Conservation (phyloP, 2,329 filamentous ascomycete genomes). For the Fusarium redolens region DNA sequence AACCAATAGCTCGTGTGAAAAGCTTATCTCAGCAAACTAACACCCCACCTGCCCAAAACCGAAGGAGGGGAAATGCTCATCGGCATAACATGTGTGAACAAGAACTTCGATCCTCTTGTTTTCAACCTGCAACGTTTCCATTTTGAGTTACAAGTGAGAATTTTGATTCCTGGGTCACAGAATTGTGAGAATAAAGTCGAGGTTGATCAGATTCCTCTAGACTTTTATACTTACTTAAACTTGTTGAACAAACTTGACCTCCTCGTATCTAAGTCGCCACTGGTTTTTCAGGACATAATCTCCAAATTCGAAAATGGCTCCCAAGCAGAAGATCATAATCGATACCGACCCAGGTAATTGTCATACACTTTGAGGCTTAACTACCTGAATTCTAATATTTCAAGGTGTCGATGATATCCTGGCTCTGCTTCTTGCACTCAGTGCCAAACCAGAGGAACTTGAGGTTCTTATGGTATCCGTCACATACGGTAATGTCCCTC, state of each 20-base stretch:
- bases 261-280: neutral
- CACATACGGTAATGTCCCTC: slow-evolving; percentile 93
- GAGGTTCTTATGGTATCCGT: slow-evolving; percentile 88
- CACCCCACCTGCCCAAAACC: slow-evolving; percentile 41
- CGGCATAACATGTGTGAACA: slow-evolving; percentile 2
- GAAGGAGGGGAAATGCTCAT: slow-evolving; percentile 40
- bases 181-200: neutral
- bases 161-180: neutral
- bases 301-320: slow-evolving; percentile 60
- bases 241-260: neutral
- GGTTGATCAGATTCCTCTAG: neutral
- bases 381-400: neutral
- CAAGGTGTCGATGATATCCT: slow-evolving; percentile 89
- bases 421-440: slow-evolving; percentile 87
- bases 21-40: slow-evolving; percentile 43
- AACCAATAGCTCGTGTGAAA: neutral
- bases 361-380: no score
- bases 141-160: slow-evolving; percentile 4
- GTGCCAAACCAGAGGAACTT: slow-evolving; percentile 83
- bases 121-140: slow-evolving; percentile 11
- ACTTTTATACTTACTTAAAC: neutral
- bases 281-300: neutral
- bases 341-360: slow-evolving; percentile 87
- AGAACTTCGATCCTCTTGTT: neutral
- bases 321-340: slow-evolving; percentile 85